Evolutionary conservation across 164 flowering plant species (phyloP).

Genomic region (Chimonanthus salicifolius): DNA sequence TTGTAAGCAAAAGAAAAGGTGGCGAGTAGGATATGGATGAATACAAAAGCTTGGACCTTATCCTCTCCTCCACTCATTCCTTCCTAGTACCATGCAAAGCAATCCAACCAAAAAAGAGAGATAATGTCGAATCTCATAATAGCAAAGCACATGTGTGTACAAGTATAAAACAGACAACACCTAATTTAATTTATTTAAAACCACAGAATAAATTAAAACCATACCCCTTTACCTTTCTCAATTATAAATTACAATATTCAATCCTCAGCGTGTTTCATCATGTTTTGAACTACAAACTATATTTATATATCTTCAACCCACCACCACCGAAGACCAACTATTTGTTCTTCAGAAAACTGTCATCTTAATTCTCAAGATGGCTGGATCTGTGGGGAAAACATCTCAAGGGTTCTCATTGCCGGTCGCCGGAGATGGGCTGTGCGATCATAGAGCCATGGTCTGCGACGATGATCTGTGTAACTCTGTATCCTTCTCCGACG

Average conservation of each 20-base stretch:
- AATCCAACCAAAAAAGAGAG: neutral
- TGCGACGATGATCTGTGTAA: neutral
- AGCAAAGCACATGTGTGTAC: neutral
- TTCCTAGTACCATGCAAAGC: neutral
- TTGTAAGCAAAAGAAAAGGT: neutral
- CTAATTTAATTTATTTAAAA: no score
- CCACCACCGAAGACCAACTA: neutral
- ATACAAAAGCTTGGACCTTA: neutral
- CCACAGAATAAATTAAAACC: no score
- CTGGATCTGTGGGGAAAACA: neutral
- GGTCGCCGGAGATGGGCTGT: neutral
- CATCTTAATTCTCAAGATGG: neutral
- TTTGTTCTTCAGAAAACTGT: neutral
- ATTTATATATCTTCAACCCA: neutral
- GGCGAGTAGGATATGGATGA: slow-evolving; percentile 1
- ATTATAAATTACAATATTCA: neutral
- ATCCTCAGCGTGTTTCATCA: neutral
- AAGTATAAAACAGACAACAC: neutral
- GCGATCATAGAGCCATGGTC: neutral
- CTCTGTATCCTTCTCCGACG: neutral
- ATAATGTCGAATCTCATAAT: neutral
- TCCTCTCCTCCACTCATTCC: neutral
- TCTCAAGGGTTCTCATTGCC: neutral
- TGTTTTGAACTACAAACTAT: neutral
- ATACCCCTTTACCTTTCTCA: neutral